Evolutionary conservation across 768 basidiomycete genomes (phyloP).

Genomic region (Russula dissimulans): DNA sequence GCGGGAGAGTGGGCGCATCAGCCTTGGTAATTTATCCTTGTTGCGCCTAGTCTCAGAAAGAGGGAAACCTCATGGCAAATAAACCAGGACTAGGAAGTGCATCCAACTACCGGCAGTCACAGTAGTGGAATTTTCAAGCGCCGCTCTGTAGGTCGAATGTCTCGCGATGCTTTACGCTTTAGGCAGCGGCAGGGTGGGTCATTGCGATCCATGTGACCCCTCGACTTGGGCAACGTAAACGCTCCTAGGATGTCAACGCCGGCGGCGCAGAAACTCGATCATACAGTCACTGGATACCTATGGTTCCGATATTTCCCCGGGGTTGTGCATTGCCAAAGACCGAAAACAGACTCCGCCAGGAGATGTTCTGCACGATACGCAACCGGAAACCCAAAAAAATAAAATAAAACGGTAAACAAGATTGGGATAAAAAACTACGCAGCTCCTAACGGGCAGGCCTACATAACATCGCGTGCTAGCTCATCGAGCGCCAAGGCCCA

Average conservation of each 20-base stretch:
- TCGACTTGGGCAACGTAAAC: too few species aligned
- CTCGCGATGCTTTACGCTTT: too few species aligned
- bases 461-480: background rate
- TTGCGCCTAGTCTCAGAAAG: background rate
- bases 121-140: too few species aligned
- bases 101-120: too few species aligned
- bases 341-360: background rate
- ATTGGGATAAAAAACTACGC: constrained; percentile 7
- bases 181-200: too few species aligned
- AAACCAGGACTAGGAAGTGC: too few species aligned
- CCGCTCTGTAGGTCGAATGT: too few species aligned
- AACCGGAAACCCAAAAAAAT: background rate
- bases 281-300: background rate
- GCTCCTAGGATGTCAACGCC: background rate
- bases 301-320: background rate
- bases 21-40: too few species aligned
- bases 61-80: background rate
- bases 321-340: background rate
- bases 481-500: constrained; percentile 40
- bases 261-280: background rate
- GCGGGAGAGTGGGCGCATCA: background rate
- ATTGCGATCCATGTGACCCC: too few species aligned
- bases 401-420: constrained; percentile 11
- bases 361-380: background rate
- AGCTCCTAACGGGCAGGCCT: constrained; percentile 1